Conservation (phyloP, 2,329 filamentous ascomycete genomes). For the Colletotrichum higginsianum region DNA sequence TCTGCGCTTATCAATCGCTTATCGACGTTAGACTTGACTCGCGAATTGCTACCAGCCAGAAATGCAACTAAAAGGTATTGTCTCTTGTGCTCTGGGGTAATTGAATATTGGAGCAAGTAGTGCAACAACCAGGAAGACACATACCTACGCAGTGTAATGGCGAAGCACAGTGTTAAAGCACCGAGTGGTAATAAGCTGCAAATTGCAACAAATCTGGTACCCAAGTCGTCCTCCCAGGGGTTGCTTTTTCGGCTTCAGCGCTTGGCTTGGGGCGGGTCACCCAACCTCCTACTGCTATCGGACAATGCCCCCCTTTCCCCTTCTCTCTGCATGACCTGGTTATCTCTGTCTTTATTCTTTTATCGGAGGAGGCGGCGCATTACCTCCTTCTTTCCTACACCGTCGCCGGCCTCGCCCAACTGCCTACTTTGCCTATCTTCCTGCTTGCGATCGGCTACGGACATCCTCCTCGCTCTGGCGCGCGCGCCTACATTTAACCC, state of each 20-base stretch:
- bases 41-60: neutral
- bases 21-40: neutral
- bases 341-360: too few relatives aligned
- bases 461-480: conserved; percentile 21
- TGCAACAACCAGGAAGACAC: too few relatives aligned
- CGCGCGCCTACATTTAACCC: conserved; percentile 8
- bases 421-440: neutral
- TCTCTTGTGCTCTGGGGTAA: too few relatives aligned
- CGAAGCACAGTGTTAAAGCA: neutral
- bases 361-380: neutral
- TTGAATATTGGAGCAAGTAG: too few relatives aligned
- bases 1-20: conserved; percentile 24
- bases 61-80: neutral
- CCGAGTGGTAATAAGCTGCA: neutral
- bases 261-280: neutral
- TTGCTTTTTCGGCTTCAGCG: conserved; percentile 1
- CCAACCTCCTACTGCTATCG: neutral
- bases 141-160: too few relatives aligned
- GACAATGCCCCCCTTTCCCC: neutral
- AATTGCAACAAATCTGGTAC: conserved; percentile 2
- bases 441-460: conserved; percentile 15
- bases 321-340: neutral
- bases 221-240: neutral
- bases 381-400: conserved; percentile 21
- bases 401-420: conserved; percentile 7